Evolutionary conservation across 2,329 filamentous ascomycete genomes (phyloP), one percentile per base, ranked within the genome.

Genomic region (Fusarium xylarioides): DNA sequence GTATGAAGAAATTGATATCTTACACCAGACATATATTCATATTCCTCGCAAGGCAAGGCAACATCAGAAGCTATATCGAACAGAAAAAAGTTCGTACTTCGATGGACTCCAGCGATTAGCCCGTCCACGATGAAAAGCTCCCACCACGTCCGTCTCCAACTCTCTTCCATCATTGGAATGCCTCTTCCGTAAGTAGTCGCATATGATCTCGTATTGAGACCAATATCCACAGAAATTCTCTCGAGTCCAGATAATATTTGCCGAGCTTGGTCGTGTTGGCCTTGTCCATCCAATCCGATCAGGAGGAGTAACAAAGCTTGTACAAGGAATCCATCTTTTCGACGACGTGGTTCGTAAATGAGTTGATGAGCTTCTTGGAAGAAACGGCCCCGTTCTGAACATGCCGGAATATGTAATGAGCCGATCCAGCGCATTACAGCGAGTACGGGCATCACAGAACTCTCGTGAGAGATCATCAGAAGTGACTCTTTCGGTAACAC

Each of bases 71-170:
- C 82, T 12, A 95, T 86, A 60, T 91, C 90, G 73, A 90, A 93
- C 30, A 93, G 85, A n/a, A 87, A 81, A 80, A 93, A 93, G 62
- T 89, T 91, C 46, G 92, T 92, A 68, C 90, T 88, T 18, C 91
- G 88, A 74, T 93, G 93, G 74, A 97, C 91, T 7, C 93, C 93
- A 10, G 94, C 93, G 74, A 97, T 88, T 88, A 97, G 92, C 61
- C 92, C 93, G 79, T 97, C 94, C 19, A 94, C 88, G n/a, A 93
- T 88, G 78, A 92, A 95, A 8, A 90, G 79, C 70, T 90, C 94
- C 95, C 95, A 98, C 95, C 95, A 98, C 3, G 95, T 98, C 66
- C 95, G 88, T 23, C 94, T 89, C 89, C 94, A 92, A 79, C 92
- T 93, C 81, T 98, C 95, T 79, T 95, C 93, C 7, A 95, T 80